Base-by-base conservation (phyloP, 805 yeast species). In the Zygosaccharomyces siamensis region DNA sequence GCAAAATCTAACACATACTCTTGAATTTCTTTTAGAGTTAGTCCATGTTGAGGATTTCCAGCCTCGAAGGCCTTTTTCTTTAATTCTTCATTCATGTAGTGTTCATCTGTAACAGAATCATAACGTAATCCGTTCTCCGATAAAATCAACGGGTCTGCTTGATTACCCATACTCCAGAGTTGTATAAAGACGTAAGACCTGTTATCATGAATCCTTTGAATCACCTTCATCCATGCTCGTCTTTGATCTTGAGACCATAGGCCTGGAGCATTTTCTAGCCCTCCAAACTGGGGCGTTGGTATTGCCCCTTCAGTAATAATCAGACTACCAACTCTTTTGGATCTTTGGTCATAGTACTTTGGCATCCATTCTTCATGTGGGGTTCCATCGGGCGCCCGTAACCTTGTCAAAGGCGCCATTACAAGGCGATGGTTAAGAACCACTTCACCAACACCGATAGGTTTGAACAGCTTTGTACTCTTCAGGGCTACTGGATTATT, bases 271-370 rank as follows among this genome's bases (percentile, higher is more conserved):
- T 61, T 47, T 7, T 59, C 60, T 51, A 67, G 69, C 12, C 75
- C 67, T 35, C 81, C 76, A 28, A 65, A 60, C 43, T 58, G 63
- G 1, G 64, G 58, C 8, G 78, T 63, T 20, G 75, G 72, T 54
- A 70, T 71, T 1, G 83, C 73, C 2, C 80, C 87, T 59, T 83
- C 88, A 4, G 82, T 66, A 53, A 79, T 73, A 33, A 81, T 55
- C 49, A 84, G 61, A n/a, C 84, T 75, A 11, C 87, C 87, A 16
- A 77, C 74, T 43, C 66, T 63, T 39, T 66, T 58, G 1, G 86
- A 73, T 52, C 86, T 70, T 53, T 79, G 78, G 18, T 60, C 70
- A 58, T 83, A 83, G 63, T 82, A 80, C 49, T 72, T 67, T 7
- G 64, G 57, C 54, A 72, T 67, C 45, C 76, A 69, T 27, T 75